phyloP scores from a whole-genome alignment of 257 asterid genomes.

The Cruciata laevipes region DNA sequence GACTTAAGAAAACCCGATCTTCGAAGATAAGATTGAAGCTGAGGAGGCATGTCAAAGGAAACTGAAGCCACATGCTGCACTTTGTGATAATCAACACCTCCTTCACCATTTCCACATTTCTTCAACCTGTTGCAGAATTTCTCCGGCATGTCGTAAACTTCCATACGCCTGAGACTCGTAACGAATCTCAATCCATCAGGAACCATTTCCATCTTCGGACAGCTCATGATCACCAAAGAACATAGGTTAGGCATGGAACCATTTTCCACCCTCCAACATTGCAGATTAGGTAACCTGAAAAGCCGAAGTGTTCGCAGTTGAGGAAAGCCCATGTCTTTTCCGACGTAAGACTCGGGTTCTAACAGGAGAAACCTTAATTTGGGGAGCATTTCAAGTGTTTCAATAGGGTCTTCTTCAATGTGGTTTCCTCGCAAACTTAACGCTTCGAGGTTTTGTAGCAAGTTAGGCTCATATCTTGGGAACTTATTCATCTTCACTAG shows the following conservation, averaged over 20 bases:
- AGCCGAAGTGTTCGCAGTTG: not conserved
- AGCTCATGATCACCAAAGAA: not conserved
- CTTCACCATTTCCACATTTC: constrained; percentile 5
- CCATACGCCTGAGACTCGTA: constrained; percentile 4
- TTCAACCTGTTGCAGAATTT: constrained; percentile 2
- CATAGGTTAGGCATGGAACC: constrained; percentile 20
- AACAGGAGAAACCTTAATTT: not conserved
- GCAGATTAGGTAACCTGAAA: not conserved
- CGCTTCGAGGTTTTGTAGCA: not conserved
- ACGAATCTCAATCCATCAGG: constrained; percentile 14
- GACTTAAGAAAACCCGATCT: too few species aligned
- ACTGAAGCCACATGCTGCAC: not conserved
- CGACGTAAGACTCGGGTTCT: not conserved
- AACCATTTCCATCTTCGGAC: not conserved
- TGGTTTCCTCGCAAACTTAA: not conserved
- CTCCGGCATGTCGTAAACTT: not conserved
- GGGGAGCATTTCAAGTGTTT: constrained; percentile 10
- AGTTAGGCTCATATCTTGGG: not conserved
- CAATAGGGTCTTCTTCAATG: constrained; percentile 8
- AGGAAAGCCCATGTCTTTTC: constrained; percentile 16
- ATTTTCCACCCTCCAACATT: constrained; percentile 16
- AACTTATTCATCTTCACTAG: not conserved
- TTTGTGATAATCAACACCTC: constrained; percentile 1
- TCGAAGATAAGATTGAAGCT: too few species aligned
- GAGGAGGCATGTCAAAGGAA: too few species aligned